A percentile compares a stretch with the other conserved stretches of the same genome.
Evolutionary conservation across 2,329 filamentous ascomycete genomes (phyloP).

Genomic region (Colletotrichum chrysophilum): DNA sequence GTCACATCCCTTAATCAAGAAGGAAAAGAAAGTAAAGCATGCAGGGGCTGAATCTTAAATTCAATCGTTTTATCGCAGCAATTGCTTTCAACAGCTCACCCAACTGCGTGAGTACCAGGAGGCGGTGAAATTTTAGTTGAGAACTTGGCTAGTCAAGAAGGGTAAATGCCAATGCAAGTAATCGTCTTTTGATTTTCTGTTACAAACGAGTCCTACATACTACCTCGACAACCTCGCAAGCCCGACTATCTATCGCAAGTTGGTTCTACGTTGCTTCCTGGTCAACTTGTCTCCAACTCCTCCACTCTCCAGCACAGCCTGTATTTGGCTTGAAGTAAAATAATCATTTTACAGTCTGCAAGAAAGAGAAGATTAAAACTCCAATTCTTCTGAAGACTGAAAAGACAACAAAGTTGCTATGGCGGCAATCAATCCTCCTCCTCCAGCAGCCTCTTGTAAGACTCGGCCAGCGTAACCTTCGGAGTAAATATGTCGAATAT

Average conservation of each 20-base stretch:
- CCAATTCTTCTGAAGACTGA: background rate
- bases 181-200: background rate
- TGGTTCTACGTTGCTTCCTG: background rate
- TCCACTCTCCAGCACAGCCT: background rate
- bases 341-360: background rate
- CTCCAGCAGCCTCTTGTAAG: background rate
- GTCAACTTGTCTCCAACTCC: background rate
- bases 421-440: background rate
- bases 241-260: background rate
- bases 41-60: background rate
- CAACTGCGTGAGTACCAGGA: rapidly evolving
- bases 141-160: background rate
- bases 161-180: background rate
- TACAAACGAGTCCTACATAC: background rate
- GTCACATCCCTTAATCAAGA: background rate
- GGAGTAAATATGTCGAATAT: constrained; percentile 34
- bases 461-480: constrained; percentile 6
- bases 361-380: background rate
- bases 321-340: rapidly evolving
- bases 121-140: background rate
- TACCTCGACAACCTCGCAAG: background rate
- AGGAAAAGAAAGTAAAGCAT: background rate
- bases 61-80: background rate
- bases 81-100: background rate
- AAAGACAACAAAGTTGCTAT: background rate